Conservation (phyloP, 2,329 filamentous ascomycete species). For the Venturia oleaginea region DNA sequence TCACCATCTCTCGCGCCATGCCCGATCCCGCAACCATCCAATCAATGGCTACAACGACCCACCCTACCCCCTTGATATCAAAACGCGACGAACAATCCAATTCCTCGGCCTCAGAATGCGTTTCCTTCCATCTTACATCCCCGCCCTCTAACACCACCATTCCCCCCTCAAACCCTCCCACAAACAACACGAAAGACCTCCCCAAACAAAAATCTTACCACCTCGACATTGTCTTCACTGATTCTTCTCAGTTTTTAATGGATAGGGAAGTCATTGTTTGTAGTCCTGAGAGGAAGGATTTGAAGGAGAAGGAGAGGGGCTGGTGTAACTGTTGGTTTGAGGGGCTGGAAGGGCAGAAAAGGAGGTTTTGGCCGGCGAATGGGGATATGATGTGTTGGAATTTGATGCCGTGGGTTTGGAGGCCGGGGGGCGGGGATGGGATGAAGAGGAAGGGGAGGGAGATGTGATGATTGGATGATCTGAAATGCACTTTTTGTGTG, state of each 20-base stretch:
- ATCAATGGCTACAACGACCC: neutral
- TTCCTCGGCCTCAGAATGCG: neutral
- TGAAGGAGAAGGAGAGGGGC: neutral
- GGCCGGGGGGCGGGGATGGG: neutral
- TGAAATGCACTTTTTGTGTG: too few species aligned
- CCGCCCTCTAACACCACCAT: neutral
- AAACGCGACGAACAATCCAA: neutral
- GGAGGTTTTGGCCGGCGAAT: neutral
- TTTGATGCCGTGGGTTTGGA: neutral
- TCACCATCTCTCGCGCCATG: neutral
- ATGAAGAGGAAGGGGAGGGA: neutral
- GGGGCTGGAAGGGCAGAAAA: neutral
- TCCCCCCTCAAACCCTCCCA: neutral
- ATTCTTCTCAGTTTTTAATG: neutral
- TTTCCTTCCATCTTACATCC: neutral
- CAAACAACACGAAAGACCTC: neutral
- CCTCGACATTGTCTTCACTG: neutral
- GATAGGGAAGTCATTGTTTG: neutral
- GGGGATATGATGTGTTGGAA: slow-evolving; percentile 3
- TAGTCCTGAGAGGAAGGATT: neutral
- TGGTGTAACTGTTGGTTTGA: neutral
- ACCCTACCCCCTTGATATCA: neutral
- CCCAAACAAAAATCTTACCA: neutral
- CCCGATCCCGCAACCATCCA: neutral
- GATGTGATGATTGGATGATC: neutral